A percentile compares a stretch with the other conserved stretches of the same genome.
phyloP scores from a whole-genome alignment of 2,329 filamentous ascomycete genomes.

The Cordyceps cateniannulata region DNA sequence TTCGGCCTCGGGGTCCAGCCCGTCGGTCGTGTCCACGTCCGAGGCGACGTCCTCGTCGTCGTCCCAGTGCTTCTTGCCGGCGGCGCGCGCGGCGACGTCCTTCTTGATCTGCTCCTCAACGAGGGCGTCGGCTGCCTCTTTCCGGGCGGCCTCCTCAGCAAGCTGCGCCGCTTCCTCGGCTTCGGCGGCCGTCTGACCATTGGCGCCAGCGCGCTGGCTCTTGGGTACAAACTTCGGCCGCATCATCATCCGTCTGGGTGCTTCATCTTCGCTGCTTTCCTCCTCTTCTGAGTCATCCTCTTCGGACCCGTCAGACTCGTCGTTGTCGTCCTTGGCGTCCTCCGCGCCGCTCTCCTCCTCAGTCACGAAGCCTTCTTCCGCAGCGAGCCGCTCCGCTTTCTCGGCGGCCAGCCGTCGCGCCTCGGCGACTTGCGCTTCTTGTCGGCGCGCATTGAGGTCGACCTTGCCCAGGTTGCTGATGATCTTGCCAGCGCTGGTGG shows the following conservation, averaged over 20 bases:
- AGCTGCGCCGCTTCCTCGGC: conserved; percentile 29
- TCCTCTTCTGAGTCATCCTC: conserved; percentile 36
- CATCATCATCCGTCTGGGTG: conserved; percentile 50
- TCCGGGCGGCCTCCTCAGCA: conserved; percentile 55
- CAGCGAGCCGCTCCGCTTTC: conserved; percentile 44
- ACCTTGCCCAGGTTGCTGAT: conserved; percentile 47
- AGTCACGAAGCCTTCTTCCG: conserved; percentile 58
- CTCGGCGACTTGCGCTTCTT: conserved; percentile 41
- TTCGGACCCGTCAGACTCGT: conserved; percentile 28
- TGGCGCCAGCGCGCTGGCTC: conserved; percentile 38
- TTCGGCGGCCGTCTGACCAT: conserved; percentile 21
- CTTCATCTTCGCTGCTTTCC: conserved; percentile 48
- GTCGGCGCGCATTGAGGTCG: conserved; percentile 42
- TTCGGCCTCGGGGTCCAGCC: conserved; percentile 78
- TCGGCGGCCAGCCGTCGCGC: conserved; percentile 40
- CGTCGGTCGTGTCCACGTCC: conserved; percentile 85
- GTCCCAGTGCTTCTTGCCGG: conserved; percentile 82
- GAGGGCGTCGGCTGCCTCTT: conserved; percentile 67
- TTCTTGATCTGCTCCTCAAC: conserved; percentile 86
- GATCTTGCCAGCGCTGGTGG: conserved; percentile 49
- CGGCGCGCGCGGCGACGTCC: conserved; percentile 66
- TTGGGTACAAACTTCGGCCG: conserved; percentile 60
- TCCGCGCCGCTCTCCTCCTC: conserved; percentile 42
- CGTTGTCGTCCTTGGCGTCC: conserved; percentile 14
- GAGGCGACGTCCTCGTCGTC: conserved; percentile 63